These are phyloP conservation scores for Eucalyptus fibrosa DNA, from an alignment of 345 rosid genomes.

Conservation along the genomic window DNA sequence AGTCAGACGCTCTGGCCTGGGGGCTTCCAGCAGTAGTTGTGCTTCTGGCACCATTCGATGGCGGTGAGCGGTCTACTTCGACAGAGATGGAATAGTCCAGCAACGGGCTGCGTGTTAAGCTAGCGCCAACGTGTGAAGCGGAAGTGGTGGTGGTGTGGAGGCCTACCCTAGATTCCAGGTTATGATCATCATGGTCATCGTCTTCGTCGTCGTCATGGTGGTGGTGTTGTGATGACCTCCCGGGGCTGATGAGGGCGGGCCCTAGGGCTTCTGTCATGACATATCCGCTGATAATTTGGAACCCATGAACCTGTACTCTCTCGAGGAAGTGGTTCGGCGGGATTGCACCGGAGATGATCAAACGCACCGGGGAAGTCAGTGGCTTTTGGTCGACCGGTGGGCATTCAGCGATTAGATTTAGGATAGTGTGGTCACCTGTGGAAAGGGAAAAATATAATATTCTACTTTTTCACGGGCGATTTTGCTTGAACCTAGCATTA, in stretches of 20 bases:
- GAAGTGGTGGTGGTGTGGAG: background rate
- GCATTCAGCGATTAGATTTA: conserved; percentile 17
- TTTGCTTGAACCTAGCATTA: too few relatives aligned
- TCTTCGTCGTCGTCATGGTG: background rate
- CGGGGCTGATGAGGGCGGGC: background rate
- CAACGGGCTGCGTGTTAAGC: too few relatives aligned
- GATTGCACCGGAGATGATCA: conserved; percentile 22
- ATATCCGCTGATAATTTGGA: conserved; percentile 19
- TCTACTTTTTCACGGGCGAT: too few relatives aligned
- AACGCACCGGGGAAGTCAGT: background rate
- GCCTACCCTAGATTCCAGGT: background rate
- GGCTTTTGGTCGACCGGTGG: background rate
- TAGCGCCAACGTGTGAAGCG: too few relatives aligned
- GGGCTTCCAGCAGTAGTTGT: too few relatives aligned
- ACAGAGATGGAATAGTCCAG: too few relatives aligned
- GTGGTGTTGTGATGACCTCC: background rate
- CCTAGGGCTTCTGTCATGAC: conserved; percentile 54
- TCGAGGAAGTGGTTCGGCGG: background rate
- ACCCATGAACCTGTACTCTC: conserved; percentile 27
- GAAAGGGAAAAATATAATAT: too few relatives aligned
- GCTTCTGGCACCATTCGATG: too few relatives aligned
- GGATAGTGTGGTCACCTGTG: conserved; percentile 1
- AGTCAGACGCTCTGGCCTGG: too few relatives aligned
- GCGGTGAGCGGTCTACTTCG: too few relatives aligned
- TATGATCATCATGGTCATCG: background rate